Percentiles rank a stretch among this genome's conserved stretches.
phyloP scores from a whole-genome alignment of 306 rosid genomes.

The Senna siamea region DNA sequence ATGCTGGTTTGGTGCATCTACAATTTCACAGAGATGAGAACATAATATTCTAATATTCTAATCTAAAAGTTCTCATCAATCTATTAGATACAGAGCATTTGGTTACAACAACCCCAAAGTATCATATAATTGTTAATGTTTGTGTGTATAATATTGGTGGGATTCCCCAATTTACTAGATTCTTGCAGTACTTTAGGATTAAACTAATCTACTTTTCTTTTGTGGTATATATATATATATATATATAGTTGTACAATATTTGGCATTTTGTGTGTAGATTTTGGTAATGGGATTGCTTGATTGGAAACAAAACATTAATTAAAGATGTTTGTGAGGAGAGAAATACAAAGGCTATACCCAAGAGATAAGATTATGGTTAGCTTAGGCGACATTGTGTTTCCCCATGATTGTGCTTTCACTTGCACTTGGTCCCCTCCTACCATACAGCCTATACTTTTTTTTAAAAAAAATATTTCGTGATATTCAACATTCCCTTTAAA shows the following conservation, averaged over 20 bases:
- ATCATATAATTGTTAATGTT: neutral
- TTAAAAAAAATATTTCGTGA: neutral
- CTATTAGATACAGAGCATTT: constrained; percentile 22
- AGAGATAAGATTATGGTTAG: too few species aligned
- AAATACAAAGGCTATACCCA: too few species aligned
- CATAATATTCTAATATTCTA: neutral
- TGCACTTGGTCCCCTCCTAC: too few species aligned
- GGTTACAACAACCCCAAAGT: constrained; percentile 22
- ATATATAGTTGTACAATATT: too few species aligned
- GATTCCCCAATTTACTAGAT: constrained; percentile 19
- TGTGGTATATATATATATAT: too few species aligned
- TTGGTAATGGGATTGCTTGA: too few species aligned
- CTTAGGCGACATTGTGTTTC: too few species aligned
- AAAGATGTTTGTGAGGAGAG: too few species aligned
- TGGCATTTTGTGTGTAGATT: too few species aligned
- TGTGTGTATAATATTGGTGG: neutral
- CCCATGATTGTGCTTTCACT: too few species aligned
- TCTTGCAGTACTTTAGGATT: constrained; percentile 9
- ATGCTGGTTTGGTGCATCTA: constrained; percentile 26
- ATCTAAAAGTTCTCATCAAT: neutral
- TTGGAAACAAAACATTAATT: too few species aligned
- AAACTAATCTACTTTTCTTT: neutral
- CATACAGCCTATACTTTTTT: too few species aligned
- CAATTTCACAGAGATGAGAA: constrained; percentile 9
- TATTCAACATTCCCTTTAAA: neutral